A percentile compares a stretch with the other conserved stretches of the same genome.
Conservation (phyloP, 2,329 filamentous ascomycete species). For the Biscogniauxia marginata region DNA sequence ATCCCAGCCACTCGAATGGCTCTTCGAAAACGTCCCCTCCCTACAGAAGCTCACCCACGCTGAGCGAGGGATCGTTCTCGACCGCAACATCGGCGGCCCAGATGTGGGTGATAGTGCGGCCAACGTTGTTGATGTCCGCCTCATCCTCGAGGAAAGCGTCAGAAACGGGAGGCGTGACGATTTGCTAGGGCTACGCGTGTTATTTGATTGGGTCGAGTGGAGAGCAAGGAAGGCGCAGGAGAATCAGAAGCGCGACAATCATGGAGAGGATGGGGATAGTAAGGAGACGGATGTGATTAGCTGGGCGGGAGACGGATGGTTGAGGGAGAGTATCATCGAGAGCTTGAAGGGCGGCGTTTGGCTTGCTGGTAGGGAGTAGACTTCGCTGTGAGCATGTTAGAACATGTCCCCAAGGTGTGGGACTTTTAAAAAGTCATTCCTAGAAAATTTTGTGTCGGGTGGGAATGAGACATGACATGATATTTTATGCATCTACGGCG, state of each 20-base stretch:
- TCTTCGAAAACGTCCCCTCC: conserved; percentile 61
- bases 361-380: conserved; percentile 41
- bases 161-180: conserved; percentile 26
- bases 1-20: conserved; percentile 63
- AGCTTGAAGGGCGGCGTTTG: conserved; percentile 54
- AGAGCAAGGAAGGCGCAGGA: conserved; percentile 34
- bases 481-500: too few relatives aligned
- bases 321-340: conserved; percentile 55
- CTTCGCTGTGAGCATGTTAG: background rate
- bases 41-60: conserved; percentile 58
- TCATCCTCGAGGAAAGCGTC: conserved; percentile 60
- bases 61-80: conserved; percentile 64
- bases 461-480: background rate
- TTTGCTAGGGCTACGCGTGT: conserved; percentile 48
- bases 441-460: background rate
- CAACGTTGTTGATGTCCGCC: conserved; percentile 64
- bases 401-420: background rate
- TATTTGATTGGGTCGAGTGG: conserved; percentile 57
- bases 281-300: conserved; percentile 17
- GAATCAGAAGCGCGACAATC: conserved; percentile 21
- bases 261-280: conserved; percentile 17
- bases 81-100: conserved; percentile 47
- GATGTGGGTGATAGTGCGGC: conserved; percentile 42
- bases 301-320: conserved; percentile 49
- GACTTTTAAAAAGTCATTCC: background rate